Conservation (phyloP, 352 stramenopile genomes). For the Pythium apleroticum region DNA sequence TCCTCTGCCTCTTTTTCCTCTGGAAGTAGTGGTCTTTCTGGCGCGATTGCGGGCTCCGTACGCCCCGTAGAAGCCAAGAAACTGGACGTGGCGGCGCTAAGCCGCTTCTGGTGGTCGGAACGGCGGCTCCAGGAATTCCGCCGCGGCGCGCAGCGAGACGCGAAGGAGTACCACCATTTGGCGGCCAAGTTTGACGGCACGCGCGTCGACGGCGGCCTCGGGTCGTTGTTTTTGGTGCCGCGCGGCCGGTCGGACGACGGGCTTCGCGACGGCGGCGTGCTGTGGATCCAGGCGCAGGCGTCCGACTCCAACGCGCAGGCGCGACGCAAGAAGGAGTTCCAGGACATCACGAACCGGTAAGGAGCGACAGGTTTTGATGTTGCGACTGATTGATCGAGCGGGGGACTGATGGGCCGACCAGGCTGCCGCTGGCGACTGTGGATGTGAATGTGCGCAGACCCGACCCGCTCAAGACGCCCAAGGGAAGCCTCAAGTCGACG, state of each 20-base stretch:
- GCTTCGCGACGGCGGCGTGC: constrained; percentile 33
- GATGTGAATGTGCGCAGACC: constrained; percentile 11
- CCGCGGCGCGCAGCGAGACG: constrained; percentile 27
- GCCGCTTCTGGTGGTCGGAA: constrained; percentile 53
- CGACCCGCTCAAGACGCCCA: constrained; percentile 27
- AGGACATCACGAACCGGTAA: constrained; percentile 54
- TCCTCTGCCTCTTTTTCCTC: background rate
- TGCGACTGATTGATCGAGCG: too few relatives aligned
- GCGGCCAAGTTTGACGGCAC: constrained; percentile 52
- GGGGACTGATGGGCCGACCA: background rate
- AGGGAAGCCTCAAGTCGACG: constrained; percentile 28
- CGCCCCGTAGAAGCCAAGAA: constrained; percentile 19
- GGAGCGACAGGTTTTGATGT: background rate
- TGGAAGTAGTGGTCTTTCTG: background rate
- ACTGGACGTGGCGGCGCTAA: constrained; percentile 40
- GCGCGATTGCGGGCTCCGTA: background rate
- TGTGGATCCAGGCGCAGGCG: constrained; percentile 52
- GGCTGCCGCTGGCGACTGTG: constrained; percentile 10
- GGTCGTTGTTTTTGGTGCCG: constrained; percentile 32
- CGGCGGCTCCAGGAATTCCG: constrained; percentile 36
- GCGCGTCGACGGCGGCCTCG: constrained; percentile 50
- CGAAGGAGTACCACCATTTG: constrained; percentile 50
- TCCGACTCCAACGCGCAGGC: constrained; percentile 58
- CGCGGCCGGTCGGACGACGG: background rate
- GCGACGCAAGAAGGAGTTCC: constrained; percentile 51